These are phyloP conservation scores for Haemoproteus tartakovskyi DNA, from an alignment of 169 alveolate species.

Conservation along the genomic window DNA sequence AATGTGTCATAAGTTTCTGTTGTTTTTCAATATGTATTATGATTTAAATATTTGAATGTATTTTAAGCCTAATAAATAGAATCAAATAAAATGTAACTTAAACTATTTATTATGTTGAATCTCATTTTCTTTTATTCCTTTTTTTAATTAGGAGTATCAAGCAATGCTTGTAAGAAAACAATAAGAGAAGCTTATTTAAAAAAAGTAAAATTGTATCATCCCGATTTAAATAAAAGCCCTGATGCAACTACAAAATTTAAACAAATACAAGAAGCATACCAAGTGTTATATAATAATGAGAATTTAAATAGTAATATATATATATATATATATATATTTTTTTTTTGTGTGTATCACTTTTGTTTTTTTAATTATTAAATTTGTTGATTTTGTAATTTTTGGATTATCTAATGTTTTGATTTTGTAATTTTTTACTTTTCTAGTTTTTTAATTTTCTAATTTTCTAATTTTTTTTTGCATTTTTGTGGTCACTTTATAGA, in stretches of 20 bases:
- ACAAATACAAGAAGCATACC: slow-evolving; percentile 86
- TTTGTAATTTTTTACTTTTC: too few species aligned
- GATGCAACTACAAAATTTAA: slow-evolving; percentile 82
- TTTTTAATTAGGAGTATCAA: slow-evolving; percentile 71
- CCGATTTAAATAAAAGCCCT: slow-evolving; percentile 85
- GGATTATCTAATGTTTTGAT: too few species aligned
- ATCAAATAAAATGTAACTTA: too few species aligned
- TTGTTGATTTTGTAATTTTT: too few species aligned
- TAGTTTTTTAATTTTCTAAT: too few species aligned
- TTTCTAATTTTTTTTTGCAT: too few species aligned
- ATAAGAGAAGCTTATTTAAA: slow-evolving; percentile 88
- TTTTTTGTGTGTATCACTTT: not conserved
- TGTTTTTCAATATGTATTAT: too few species aligned
- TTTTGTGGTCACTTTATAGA: not conserved
- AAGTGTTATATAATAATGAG: slow-evolving; percentile 79
- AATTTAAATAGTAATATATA: slow-evolving; percentile 66
- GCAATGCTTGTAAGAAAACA: slow-evolving; percentile 81
- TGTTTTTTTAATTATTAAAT: not conserved
- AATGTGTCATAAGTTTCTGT: too few species aligned
- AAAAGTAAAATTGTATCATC: slow-evolving; percentile 90
- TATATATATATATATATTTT: not conserved
- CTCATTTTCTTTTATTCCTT: not conserved
- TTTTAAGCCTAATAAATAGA: too few species aligned
- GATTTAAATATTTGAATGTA: too few species aligned
- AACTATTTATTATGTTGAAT: too few species aligned